Evolutionary conservation across 495 filamentous ascomycete species (phyloP), one percentile per base, ranked within the genome.

Genomic region (Umbilicaria muhlenbergii): DNA sequence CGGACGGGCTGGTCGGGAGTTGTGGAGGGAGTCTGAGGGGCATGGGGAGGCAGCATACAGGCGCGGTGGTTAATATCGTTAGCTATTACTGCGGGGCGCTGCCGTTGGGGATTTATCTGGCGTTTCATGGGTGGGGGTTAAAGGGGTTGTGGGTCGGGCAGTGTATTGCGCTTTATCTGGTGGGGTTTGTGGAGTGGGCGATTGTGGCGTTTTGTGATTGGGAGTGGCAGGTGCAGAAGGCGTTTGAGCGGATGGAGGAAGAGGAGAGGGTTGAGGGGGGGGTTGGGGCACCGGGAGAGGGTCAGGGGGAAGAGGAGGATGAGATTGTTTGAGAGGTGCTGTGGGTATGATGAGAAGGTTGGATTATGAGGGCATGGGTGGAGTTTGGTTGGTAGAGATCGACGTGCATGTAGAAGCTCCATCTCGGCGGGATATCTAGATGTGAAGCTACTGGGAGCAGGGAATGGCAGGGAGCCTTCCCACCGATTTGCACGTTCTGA

Each of bases 111-210:
- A 82, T 93, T 42, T 94, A 74, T 61, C 69, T 94, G 40, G 87
- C 88, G 5, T 92, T 91, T 52, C 76, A 89, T 57, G 85, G 85
- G 2, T 93, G 86, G 86, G 87, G 86, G 1, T 66, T 94, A 10
- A 68, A 68, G 38, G 87, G 87, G 1, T 54, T 94, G 21, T 94
- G 87, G 87, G 66, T 92, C 18, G 88, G 86, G 19, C 86, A 92
- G 57, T 94, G 87, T 60, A 78, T 92, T 55, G 87, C 87, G 2
- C 59, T 93, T 39, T 94, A 89, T 54, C 60, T 89, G 24, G 87
- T 92, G 5, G 88, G 87, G 0, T 58, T 66, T 2, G 45, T 87
- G 15, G 83, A 93, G 56, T 93, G 86, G 87, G 60, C 70, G 16
- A 77, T 93, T 56, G 86, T 93, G 18, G 75, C 77, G 0, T 64